A percentile compares a stretch with the other conserved stretches of the same genome.
These are phyloP conservation scores for Euphorbia tirucalli DNA, from an alignment of 345 rosid species.

Conservation along the genomic window DNA sequence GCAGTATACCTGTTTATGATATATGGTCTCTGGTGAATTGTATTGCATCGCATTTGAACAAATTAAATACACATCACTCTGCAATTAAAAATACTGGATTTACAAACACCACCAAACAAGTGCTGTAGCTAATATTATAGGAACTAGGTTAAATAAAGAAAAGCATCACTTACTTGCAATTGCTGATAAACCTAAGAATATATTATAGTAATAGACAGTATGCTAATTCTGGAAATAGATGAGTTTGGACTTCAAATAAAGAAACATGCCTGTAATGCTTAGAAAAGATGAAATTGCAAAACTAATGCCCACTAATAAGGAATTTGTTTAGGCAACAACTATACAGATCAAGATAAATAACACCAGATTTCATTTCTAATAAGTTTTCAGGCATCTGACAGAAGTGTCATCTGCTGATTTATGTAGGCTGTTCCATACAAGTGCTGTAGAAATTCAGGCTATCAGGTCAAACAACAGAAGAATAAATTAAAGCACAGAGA, in stretches of 20 bases:
- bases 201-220: neutral
- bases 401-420: neutral
- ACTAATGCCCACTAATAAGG: neutral
- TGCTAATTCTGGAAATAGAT: neutral
- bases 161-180: neutral
- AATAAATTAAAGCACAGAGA: neutral
- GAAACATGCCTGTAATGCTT: neutral
- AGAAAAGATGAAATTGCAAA: neutral
- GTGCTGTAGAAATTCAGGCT: neutral
- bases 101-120: slow-evolving; percentile 13
- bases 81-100: slow-evolving; percentile 28
- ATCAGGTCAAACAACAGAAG: neutral
- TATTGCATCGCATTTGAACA: slow-evolving; percentile 35
- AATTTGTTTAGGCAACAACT: neutral
- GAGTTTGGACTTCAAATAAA: neutral
- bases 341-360: neutral
- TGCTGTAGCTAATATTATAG: too few relatives aligned
- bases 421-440: neutral
- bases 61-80: slow-evolving; percentile 31
- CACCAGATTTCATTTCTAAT: neutral
- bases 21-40: slow-evolving; percentile 32
- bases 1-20: slow-evolving; percentile 38
- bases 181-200: neutral
- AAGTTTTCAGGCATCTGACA: neutral
- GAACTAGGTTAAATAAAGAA: neutral